Evolutionary conservation across 305 asterid genomes (phyloP).

Genomic region (Ruellia speciosa): DNA sequence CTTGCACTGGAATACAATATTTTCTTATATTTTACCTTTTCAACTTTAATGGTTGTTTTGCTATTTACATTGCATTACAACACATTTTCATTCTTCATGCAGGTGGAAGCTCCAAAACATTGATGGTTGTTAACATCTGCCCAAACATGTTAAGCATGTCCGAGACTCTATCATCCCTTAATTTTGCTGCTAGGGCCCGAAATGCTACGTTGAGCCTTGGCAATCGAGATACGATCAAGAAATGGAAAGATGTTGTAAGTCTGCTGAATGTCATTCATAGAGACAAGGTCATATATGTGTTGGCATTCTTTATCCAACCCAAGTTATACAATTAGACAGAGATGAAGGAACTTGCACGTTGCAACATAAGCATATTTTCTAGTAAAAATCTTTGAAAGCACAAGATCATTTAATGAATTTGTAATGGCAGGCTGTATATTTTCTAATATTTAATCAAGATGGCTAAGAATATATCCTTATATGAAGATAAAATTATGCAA

Average conservation of each 20-base stretch:
- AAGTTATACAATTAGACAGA: neutral
- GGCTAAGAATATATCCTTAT: neutral
- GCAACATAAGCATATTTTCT: neutral
- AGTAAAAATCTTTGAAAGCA: neutral
- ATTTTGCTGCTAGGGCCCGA: constrained; percentile 88
- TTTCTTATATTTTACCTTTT: constrained; percentile 7
- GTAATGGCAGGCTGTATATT: too few relatives aligned
- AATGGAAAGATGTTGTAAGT: constrained; percentile 98
- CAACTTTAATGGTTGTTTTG: constrained; percentile 6
- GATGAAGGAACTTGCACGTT: neutral
- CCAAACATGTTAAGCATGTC: constrained; percentile 63
- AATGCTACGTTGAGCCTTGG: constrained; percentile 85
- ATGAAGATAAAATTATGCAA: constrained; percentile 17
- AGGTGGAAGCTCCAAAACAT: constrained; percentile 93
- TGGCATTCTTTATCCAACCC: neutral
- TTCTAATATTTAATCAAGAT: neutral
- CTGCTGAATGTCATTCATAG: constrained; percentile 19
- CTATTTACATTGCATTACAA: constrained; percentile 7
- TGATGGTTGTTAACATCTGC: constrained; percentile 77
- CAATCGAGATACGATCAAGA: constrained; percentile 86
- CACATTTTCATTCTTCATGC: constrained; percentile 27
- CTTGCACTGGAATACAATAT: constrained; percentile 9
- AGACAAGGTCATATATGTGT: neutral
- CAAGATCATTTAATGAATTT: too few relatives aligned
- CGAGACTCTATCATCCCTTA: constrained; percentile 86